Conservation (phyloP, 23 red algal species). For the Gracilariopsis chorda region DNA sequence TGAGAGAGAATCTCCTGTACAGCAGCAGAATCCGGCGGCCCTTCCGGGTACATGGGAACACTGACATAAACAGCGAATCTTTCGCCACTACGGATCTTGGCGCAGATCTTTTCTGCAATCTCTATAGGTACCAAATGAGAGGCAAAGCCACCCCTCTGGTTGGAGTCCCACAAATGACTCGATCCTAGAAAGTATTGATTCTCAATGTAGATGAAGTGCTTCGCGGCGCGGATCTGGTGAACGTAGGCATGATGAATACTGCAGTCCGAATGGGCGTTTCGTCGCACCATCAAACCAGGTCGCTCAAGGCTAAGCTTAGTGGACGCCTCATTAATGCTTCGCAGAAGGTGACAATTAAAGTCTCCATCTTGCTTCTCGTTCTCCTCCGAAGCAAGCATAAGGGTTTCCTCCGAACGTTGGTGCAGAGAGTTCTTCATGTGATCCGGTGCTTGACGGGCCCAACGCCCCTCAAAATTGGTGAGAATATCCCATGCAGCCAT, state of each 20-base stretch:
- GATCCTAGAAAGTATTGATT: slow-evolving; percentile 87
- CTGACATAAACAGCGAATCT: slow-evolving; percentile 61
- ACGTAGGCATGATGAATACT: slow-evolving; percentile 81
- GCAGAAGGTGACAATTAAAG: slow-evolving; percentile 66
- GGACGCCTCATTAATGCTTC: slow-evolving; percentile 68
- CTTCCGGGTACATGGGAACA: slow-evolving; percentile 76
- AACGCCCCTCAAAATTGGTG: slow-evolving; percentile 77
- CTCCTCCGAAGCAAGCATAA: slow-evolving; percentile 59
- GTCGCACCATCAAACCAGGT: slow-evolving; percentile 57
- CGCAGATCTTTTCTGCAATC: slow-evolving; percentile 63
- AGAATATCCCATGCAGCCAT: slow-evolving; percentile 75
- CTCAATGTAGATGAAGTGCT: slow-evolving; percentile 76
- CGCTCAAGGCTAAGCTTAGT: slow-evolving; percentile 9
- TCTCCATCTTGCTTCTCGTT: slow-evolving; percentile 34
- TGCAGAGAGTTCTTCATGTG: slow-evolving; percentile 31
- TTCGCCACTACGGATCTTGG: slow-evolving; percentile 47
- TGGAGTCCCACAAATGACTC: slow-evolving; percentile 60
- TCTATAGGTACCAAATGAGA: slow-evolving; percentile 61
- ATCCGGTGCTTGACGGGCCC: slow-evolving; percentile 54
- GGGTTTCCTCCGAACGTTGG: slow-evolving; percentile 3
- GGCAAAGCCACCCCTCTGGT: slow-evolving; percentile 48
- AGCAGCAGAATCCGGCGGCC: slow-evolving; percentile 65
- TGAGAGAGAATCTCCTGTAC: slow-evolving; percentile 83
- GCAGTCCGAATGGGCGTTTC: slow-evolving; percentile 38
- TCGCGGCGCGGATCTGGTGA: slow-evolving; percentile 70